Conservation (phyloP, 1,284 basidiomycete species). For the Ceratobasidium sp. region DNA sequence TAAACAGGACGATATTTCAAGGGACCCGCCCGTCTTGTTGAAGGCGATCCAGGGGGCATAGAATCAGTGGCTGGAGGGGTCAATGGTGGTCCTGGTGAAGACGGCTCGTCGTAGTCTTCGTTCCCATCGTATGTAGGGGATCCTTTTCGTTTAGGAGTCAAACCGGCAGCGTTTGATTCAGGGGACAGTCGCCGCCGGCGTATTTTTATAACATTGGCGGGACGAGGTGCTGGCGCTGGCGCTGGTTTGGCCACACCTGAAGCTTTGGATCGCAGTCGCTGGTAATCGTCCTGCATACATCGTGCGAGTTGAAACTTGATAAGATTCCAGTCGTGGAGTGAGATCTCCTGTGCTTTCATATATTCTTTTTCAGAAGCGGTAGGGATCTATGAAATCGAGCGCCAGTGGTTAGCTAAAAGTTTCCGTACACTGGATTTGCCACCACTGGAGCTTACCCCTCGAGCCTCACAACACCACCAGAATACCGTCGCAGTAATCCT, state of each 20-base stretch:
- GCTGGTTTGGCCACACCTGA: conserved; percentile 12
- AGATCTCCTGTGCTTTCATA: conserved; percentile 30
- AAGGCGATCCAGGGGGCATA: conserved; percentile 9
- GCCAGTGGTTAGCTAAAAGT: conserved; percentile 18
- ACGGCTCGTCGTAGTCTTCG: conserved; percentile 2
- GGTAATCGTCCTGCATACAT: conserved; percentile 38
- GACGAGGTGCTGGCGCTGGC: conserved; percentile 28
- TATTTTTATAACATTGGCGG: conserved; percentile 36
- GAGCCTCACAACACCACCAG: conserved; percentile 37
- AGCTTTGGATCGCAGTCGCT: conserved; percentile 21
- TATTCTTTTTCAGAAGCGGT: conserved; percentile 29
- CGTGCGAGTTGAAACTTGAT: conserved; percentile 37
- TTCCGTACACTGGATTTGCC: background rate
- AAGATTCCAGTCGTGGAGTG: conserved; percentile 34
- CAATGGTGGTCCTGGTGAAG: conserved; percentile 16
- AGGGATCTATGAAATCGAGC: conserved; percentile 15
- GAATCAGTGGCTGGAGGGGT: conserved; percentile 4
- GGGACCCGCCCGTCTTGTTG: conserved; percentile 17
- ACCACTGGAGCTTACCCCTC: conserved; percentile 12
- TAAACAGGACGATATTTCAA: conserved; percentile 32
- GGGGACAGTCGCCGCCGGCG: conserved; percentile 18
- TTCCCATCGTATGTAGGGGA: conserved; percentile 2
- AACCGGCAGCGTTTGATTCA: conserved; percentile 1
- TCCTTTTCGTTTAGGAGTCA: conserved; percentile 23
- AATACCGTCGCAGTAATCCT: conserved; percentile 36